Base-by-base conservation (phyloP, 2,329 filamentous ascomycete genomes). In the Mollisiaceae sp. region DNA sequence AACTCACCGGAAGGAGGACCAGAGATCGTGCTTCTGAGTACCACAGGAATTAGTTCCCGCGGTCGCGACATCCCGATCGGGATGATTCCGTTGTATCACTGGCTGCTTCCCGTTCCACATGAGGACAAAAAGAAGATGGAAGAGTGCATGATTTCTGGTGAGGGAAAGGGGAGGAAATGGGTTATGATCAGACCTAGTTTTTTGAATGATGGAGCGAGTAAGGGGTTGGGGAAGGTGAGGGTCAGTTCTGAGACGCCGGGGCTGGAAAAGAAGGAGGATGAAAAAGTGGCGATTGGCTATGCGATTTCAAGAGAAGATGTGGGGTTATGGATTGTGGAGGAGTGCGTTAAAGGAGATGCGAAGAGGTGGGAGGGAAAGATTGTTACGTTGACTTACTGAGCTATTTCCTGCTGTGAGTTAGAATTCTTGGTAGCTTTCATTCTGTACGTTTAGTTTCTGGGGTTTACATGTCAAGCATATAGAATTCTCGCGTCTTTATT, bases 51-150 rank as follows among this genome's bases (percentile, higher is more conserved):
- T 54, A 77, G 71, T 24, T 65, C 73, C 11, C 59, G 70, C 39
- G 78, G 74, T 8, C 71, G 80, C 0, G 83, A 85, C 66, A 73
- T 82, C 45, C 82, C 83, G 0, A 55, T 82, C 4, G 63, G 77
- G 0, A 74, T 82, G 67, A 52, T 76, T 2, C 82, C 82, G 0
- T 65, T 85, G 11, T 85, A 85, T 69, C 73, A 77, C 9, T 67
- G 75, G 58, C 61, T 81, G 43, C 73, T 85, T 4, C 69, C 71
- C 43, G 75, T 76, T 35, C 80, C 83, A 12, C 83, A 83, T 69
- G 72, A 62, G 11, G 84, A 86, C 68, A 86, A 86, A 76, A 74
- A 71, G 58, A 75, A 71, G 27, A 83, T 84, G 81, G 83, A 86
- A 74, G 70, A 74, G 6, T 20, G 73, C 4, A 63, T 81, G 50